Base-by-base conservation (phyloP, 305 asterid genomes). In the Euphrasia arctica region DNA sequence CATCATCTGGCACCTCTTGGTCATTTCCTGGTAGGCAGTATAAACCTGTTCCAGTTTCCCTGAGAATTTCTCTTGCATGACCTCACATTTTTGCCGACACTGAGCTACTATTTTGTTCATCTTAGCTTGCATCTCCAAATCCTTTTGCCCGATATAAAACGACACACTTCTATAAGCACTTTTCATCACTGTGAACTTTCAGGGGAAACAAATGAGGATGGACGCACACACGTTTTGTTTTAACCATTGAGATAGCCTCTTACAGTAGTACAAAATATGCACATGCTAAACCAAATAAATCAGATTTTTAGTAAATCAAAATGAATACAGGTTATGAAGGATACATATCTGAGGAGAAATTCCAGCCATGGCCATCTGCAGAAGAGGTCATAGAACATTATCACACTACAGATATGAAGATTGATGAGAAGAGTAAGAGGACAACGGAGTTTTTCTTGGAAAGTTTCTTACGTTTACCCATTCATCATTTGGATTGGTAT, bases 81-180 rank as follows among this genome's bases (percentile, higher is more conserved):
- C 70, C 74, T 85, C 96, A 71, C 95, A 85, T 77, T 90, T 90
- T 74, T 86, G 95, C 70, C 86, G 83, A 72, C 84, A 90, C 72
- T 90, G 97, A 77, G 82, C 85, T 29, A 76, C 83, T 68, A 90
- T 9, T 80, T 82, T 84, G 80, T 82, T 90, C 93, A 88, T 78
- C 82, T 88, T 90, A 63, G 69, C 79, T 63, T 90, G 97, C 93
- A 84, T 84, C 83, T 88, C 96, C 77, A 90, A 64, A 29, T 90
- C 97, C 79, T 75, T 88, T 80, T 90, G 97, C 68, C 95, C 97
- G 65, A 81, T 85, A 73, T 81, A 86, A 77, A 90, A 90, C 80
- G 78, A 70, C 59, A 88, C 85, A 69, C 97, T 84, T 77, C 83
- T 73, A 64, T 90, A 90, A 63, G 95, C 91, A 79, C 88, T 84